Base-by-base conservation (phyloP, 495 filamentous ascomycete genomes). In the Schizothecium vesticola region DNA sequence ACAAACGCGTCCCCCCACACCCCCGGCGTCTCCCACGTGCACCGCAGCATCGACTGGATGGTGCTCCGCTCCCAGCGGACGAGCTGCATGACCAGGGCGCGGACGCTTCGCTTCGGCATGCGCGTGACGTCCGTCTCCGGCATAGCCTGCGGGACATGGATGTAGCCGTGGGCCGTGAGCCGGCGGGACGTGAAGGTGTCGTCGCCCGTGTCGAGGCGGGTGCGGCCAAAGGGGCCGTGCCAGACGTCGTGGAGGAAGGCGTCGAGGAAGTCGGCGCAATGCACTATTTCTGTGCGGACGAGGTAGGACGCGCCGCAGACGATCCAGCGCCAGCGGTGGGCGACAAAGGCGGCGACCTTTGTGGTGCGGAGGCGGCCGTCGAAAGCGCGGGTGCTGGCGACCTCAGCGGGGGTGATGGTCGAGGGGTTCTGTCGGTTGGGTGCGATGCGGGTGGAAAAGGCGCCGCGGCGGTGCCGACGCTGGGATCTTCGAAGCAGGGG, bases 1-100 rank as follows among this genome's bases (percentile, higher is more conserved):
- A 66, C 55, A 11, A 59, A 24, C 55, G 6, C 22, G 22, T 56
- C 6, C 10, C 12, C 12, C 63, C 63, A 64, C 33, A 64, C 43
- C 63, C 13, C n/a, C 22, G 51, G 63, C 21, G 24, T 26, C 43
- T 64, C 33, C 36, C 63, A 56, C 12, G 43, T 57, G 24, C 23
- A 56, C 12, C 64, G 21, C 55, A 66, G 3, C n/a, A 28, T 33
- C 8, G 55, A 59, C 64, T 66, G 56, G n/a, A 58, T 36, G 0
- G 64, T 66, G 10, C 64, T 66, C n/a, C 64, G 55, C 26, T 66
- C 64, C 64, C 55, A 66, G 0, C 64, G 26, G 19, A 66, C 56
- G 2, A 66, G 16, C 55, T 66, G 64, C 64, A 59, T 66, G 13
- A 59, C 26, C 19, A 25, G 26, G 1, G 64, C 25, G 6, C 19